Conservation (phyloP, 768 basidiomycete species). For the Omphalotus guepiniiformis region DNA sequence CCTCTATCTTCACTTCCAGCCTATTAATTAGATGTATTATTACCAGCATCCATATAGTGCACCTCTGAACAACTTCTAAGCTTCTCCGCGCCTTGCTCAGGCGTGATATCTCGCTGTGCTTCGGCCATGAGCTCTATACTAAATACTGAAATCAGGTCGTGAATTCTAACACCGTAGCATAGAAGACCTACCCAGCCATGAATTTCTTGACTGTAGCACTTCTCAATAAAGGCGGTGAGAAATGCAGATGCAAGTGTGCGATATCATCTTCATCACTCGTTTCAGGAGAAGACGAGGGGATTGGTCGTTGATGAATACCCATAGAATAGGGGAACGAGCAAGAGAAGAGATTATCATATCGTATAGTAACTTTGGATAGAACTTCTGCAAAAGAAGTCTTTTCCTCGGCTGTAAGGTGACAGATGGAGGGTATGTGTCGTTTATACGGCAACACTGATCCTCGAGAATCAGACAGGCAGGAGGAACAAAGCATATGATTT, state of each 20-base stretch:
- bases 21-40: no score
- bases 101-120: slow-evolving; percentile 83
- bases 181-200: slow-evolving; percentile 67
- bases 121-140: slow-evolving; percentile 92
- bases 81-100: slow-evolving; percentile 78
- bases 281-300: slow-evolving; percentile 32
- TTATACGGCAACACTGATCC: slow-evolving; percentile 73
- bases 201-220: slow-evolving; percentile 85
- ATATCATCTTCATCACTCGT: slow-evolving; percentile 45
- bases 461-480: slow-evolving; percentile 7
- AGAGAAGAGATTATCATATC: slow-evolving; percentile 76
- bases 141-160: background rate
- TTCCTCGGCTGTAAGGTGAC: slow-evolving; percentile 58
- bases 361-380: slow-evolving; percentile 58
- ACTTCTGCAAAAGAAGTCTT: slow-evolving; percentile 60
- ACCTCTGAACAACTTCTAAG: slow-evolving; percentile 50
- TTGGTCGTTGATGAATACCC: slow-evolving; percentile 87
- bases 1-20: slow-evolving; percentile 2
- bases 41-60: slow-evolving; percentile 57
- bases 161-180: slow-evolving; percentile 5
- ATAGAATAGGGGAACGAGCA: slow-evolving; percentile 93
- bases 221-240: slow-evolving; percentile 78
- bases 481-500: background rate
- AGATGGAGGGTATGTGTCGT: slow-evolving; percentile 73
- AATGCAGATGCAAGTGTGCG: slow-evolving; percentile 85